phyloP scores from a whole-genome alignment of 805 yeast species.

The Cyberlindnera americana region DNA sequence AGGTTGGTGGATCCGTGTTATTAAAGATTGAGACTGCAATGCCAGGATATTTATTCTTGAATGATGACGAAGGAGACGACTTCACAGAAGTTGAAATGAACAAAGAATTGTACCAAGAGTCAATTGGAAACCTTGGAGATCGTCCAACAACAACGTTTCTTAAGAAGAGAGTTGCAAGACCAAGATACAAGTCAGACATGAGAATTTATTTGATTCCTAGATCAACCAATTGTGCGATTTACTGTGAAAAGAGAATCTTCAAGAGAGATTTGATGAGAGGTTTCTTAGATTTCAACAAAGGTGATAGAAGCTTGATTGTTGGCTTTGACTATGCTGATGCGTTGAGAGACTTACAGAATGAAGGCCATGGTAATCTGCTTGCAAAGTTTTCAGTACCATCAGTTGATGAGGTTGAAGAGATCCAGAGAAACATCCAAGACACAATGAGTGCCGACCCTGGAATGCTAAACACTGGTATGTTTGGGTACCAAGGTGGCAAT shows the following conservation, averaged over 20 bases:
- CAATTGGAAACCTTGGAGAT: constrained; percentile 34
- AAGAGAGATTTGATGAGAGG: constrained; percentile 51
- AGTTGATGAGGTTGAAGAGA: constrained; percentile 13
- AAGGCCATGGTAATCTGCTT: constrained; percentile 18
- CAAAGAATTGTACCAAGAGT: constrained; percentile 19
- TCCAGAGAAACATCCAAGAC: constrained; percentile 3
- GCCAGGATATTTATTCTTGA: constrained; percentile 47
- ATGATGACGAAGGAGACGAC: constrained; percentile 42
- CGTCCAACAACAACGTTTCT: constrained; percentile 46
- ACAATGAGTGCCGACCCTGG: neutral
- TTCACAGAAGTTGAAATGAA: constrained; percentile 19
- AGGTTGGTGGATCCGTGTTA: constrained; percentile 47
- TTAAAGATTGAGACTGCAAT: constrained; percentile 52
- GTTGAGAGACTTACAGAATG: constrained; percentile 15
- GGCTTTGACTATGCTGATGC: constrained; percentile 29
- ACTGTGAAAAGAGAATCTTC: constrained; percentile 47
- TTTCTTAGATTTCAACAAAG: constrained; percentile 35
- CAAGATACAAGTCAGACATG: constrained; percentile 61
- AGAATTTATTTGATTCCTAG: constrained; percentile 53
- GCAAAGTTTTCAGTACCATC: constrained; percentile 17
- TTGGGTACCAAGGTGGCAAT: neutral
- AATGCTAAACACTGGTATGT: neutral
- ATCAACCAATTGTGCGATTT: constrained; percentile 36
- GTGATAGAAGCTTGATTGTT: constrained; percentile 29
- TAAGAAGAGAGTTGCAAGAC: constrained; percentile 57